Base-by-base conservation (phyloP, 2,329 filamentous ascomycete species). In the Dothiorella sarmentorum region DNA sequence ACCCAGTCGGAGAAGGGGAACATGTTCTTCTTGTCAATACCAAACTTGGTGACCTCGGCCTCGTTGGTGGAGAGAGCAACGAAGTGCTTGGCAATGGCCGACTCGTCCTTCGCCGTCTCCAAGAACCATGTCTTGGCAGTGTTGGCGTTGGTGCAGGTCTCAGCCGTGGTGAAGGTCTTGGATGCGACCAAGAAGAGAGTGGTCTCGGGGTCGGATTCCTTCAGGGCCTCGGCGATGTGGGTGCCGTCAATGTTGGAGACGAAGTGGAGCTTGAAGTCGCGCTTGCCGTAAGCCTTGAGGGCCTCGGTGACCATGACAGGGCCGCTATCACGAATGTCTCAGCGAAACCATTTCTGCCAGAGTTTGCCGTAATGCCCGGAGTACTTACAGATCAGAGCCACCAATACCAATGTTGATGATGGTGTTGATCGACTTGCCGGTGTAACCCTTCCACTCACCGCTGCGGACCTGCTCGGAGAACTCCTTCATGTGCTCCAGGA, bases 201-300 rank as follows among this genome's bases (percentile, higher is more conserved):
- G 47, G 93, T 97, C 81, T 99, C 94, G 49, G 93, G 93, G 75
- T 99, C 86, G 7, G 93, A 96, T 68, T 86, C 78, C 72, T 85
- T 87, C 61, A 97, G 85, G 52, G 94, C 92, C 80, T 99, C 94
- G 47, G 91, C 90, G 74, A 97, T 91, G 80, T 99, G 94, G 58
- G 94, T 99, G 66, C 94, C 94, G 73, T 99, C 94, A 72, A 99
- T 97, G 84, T 99, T 99, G 80, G 93, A 97, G 67, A 99, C 94
- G 70, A 99, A 99, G 83, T 97, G 93, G 44, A 97, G 84, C 64
- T 87, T 97, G 80, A 91, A 84, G 76, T 88, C 87, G 62, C 86
- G 84, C 73, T 91, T 87, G 49, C 90, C 90, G 75, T 99, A 99
- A 72, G 91, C 84, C 83, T 97, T 97, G 68, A 99, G 85, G 44